Conservation (phyloP, 306 rosid species). For the Vigna reflexopilosa region DNA sequence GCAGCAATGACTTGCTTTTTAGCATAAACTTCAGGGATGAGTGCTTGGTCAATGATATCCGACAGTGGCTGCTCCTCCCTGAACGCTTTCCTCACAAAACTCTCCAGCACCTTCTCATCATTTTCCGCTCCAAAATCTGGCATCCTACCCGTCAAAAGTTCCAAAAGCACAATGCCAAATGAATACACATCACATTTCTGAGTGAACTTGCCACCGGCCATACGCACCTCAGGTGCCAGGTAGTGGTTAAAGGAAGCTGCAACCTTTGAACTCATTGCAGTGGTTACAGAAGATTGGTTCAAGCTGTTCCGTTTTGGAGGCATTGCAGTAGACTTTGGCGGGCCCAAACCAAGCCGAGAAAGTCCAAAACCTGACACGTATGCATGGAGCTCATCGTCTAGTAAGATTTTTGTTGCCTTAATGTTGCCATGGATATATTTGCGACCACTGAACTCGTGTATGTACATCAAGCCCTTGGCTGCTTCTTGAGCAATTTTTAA, state of each 20-base stretch:
- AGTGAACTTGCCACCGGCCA: constrained; percentile 64
- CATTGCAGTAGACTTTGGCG: constrained; percentile 49
- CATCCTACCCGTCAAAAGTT: constrained; percentile 67
- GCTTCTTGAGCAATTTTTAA: constrained; percentile 79
- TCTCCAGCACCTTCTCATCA: constrained; percentile 63
- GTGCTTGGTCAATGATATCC: constrained; percentile 76
- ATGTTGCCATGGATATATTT: constrained; percentile 79
- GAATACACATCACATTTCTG: constrained; percentile 89
- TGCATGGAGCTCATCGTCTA: constrained; percentile 71
- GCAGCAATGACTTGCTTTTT: constrained; percentile 76
- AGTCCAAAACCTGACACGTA: constrained; percentile 79
- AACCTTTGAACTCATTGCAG: constrained; percentile 51
- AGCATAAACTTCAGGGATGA: constrained; percentile 68
- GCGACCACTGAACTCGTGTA: constrained; percentile 73
- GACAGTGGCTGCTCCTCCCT: constrained; percentile 70
- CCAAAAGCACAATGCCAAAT: constrained; percentile 74
- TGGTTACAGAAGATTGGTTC: constrained; percentile 47
- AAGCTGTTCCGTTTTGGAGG: constrained; percentile 59
- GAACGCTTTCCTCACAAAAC: constrained; percentile 69
- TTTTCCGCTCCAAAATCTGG: constrained; percentile 63
- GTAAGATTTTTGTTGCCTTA: constrained; percentile 77
- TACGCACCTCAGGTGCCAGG: constrained; percentile 76
- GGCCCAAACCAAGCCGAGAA: constrained; percentile 56
- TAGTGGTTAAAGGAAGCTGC: constrained; percentile 51
- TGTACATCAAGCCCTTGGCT: constrained; percentile 76